These are phyloP conservation scores for Coniochaeta prunicola DNA, from an alignment of 2,329 filamentous ascomycete genomes.

Conservation along the genomic window DNA sequence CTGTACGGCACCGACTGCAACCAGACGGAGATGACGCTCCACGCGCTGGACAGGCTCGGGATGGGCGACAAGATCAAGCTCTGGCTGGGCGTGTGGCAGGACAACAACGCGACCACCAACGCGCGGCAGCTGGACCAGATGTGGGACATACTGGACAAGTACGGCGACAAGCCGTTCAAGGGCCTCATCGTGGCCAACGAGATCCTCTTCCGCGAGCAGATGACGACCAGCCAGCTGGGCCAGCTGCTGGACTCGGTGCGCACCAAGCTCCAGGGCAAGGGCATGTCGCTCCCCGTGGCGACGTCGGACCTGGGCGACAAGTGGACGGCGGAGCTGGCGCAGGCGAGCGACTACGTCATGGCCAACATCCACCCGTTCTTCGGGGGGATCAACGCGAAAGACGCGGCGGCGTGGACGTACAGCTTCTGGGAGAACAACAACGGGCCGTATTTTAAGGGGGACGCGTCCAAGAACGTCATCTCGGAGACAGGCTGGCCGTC, in stretches of 20 bases:
- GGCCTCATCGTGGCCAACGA: slow-evolving; percentile 79
- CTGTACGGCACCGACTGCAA: slow-evolving; percentile 97
- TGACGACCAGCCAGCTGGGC: slow-evolving; percentile 58
- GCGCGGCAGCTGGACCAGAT: slow-evolving; percentile 74
- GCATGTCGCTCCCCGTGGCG: slow-evolving; percentile 67
- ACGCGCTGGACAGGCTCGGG: slow-evolving; percentile 68
- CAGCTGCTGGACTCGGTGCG: slow-evolving; percentile 61
- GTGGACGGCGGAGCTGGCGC: slow-evolving; percentile 66
- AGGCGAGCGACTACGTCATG: slow-evolving; percentile 81
- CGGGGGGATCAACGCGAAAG: slow-evolving; percentile 61
- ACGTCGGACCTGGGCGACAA: slow-evolving; percentile 86
- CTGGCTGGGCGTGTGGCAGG: slow-evolving; percentile 94
- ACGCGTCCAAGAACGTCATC: slow-evolving; percentile 66
- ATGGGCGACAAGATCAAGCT: slow-evolving; percentile 71
- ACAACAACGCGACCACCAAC: slow-evolving; percentile 76
- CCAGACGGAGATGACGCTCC: slow-evolving; percentile 88
- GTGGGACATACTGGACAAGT: slow-evolving; percentile 71
- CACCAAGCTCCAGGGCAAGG: slow-evolving; percentile 60
- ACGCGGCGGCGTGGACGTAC: slow-evolving; percentile 74
- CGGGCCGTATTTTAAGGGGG: slow-evolving; percentile 54
- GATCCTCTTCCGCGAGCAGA: slow-evolving; percentile 68
- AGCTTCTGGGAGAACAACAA: slow-evolving; percentile 72
- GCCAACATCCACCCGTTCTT: slow-evolving; percentile 97
- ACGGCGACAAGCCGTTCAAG: slow-evolving; percentile 64
- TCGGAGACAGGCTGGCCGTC: slow-evolving; percentile 90